phyloP scores from a whole-genome alignment of 192 early-diverging fungal genomes.

The Gamsiella multidivaricata region DNA sequence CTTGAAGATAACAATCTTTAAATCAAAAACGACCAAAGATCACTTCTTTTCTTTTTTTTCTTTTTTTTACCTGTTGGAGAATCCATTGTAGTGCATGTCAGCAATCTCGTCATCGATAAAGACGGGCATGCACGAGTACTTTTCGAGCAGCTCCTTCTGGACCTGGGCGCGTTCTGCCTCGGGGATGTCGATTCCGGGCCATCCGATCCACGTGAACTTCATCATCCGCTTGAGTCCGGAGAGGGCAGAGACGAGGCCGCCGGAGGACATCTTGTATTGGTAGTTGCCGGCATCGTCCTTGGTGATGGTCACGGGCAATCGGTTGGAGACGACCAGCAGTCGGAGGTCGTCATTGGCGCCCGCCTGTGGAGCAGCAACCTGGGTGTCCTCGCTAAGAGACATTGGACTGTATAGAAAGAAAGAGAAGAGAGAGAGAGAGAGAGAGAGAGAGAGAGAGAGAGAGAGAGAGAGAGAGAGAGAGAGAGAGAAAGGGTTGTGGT shows the following conservation, averaged over 20 bases:
- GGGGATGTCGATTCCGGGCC: constrained; percentile 93
- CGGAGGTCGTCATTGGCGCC: constrained; percentile 54
- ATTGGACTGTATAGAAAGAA: too few species aligned
- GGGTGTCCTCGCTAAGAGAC: too few species aligned
- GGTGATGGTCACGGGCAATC: constrained; percentile 93
- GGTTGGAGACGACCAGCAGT: constrained; percentile 94
- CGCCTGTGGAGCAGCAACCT: too few species aligned
- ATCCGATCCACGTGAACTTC: constrained; percentile 99
- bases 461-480: not conserved
- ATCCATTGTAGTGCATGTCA: constrained; percentile 97
- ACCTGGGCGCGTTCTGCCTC: constrained; percentile 78
- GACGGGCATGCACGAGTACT: constrained; percentile 92
- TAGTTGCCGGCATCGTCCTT: constrained; percentile 64
- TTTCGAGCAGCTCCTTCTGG: constrained; percentile 74
- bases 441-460: constrained; percentile 4
- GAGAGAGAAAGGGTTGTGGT: not conserved
- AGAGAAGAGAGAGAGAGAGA: not conserved
- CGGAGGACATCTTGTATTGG: constrained; percentile 87
- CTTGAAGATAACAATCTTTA: too few species aligned
- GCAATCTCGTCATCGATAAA: constrained; percentile 95
- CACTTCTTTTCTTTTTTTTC: not conserved
- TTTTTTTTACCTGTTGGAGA: constrained; percentile 81
- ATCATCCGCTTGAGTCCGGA: constrained; percentile 94
- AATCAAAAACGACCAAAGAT: not conserved
- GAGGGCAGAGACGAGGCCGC: constrained; percentile 95